phyloP scores from a whole-genome alignment of 352 stramenopile species.

The Pythium angustatum region DNA sequence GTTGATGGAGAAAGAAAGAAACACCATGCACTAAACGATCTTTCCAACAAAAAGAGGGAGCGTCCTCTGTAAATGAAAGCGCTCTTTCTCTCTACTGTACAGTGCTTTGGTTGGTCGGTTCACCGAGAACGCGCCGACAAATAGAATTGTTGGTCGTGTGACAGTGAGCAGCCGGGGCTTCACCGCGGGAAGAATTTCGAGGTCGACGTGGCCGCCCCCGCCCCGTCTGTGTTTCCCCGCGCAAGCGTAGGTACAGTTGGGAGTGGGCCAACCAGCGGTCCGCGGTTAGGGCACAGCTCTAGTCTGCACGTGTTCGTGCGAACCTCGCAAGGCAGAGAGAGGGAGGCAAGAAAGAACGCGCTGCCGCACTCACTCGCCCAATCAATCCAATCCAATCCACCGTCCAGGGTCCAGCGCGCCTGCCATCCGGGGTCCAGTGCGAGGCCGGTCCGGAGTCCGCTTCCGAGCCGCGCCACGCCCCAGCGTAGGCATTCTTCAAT shows the following conservation, averaged over 20 bases:
- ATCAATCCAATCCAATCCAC: slow-evolving; percentile 5
- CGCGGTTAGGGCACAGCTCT: slow-evolving; percentile 12
- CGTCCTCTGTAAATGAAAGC: too few species aligned
- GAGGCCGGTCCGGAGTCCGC: neutral
- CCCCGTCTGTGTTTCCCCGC: neutral
- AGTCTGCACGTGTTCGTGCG: neutral
- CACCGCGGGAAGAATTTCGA: slow-evolving; percentile 5
- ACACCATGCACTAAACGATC: too few species aligned
- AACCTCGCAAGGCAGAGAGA: neutral
- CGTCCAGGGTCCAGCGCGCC: neutral
- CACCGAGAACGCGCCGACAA: too few species aligned
- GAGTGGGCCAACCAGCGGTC: slow-evolving; percentile 8
- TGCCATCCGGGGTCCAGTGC: neutral
- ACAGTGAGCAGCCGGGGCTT: neutral
- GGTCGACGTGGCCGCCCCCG: neutral
- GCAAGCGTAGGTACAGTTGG: slow-evolving; percentile 5
- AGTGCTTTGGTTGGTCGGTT: too few species aligned
- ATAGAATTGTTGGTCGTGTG: slow-evolving; percentile 2
- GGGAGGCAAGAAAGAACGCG: neutral
- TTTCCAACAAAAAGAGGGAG: too few species aligned
- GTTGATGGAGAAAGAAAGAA: too few species aligned
- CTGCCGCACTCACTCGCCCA: neutral
- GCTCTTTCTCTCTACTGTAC: too few species aligned
- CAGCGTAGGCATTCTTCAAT: slow-evolving; percentile 14
- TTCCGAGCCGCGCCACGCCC: too few species aligned